Base-by-base conservation (phyloP, 345 rosid species). In the Eucalyptus dawsonii region DNA sequence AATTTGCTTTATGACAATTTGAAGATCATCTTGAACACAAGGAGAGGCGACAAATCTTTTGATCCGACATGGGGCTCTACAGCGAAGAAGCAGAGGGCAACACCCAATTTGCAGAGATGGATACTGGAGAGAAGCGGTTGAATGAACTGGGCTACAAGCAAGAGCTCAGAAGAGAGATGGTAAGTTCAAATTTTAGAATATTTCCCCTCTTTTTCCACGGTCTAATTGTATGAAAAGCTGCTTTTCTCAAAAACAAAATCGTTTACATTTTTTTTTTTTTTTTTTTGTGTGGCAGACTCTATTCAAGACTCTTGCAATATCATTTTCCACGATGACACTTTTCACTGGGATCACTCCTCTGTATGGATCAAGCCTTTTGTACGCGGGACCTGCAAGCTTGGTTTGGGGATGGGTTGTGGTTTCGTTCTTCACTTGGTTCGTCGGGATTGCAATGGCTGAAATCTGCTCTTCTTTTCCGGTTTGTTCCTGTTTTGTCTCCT, bases 321-420 rank as follows among this genome's bases (percentile, higher is more conserved):
- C 96, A 22, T 94, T 95, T 89, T 95, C 96, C 8, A 94, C 95
- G 14, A 94, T 93, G 95, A 94, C 95, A 44, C 95, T 95, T 53
- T 95, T 95, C 91, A 93, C 95, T 6, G 95, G 96, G 92, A 93
- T 93, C 54, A 93, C 94, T 80, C 96, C 96, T 13, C 88, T 94
- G 90, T 94, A 93, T 88, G 97, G 97, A 37, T 91, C 94, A 81
- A 95, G 95, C 94, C 95, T 95, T 45, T 86, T 90, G 49, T 92
- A 94, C 50, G 95, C 94, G 62, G 95, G 95, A 10, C 96, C 95
- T 76, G 95, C 97, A 31, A 91, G 88, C 88, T 92, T 95, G 65
- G 95, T 95, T 42, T 95, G 97, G 97, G 95, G 95, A 47, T 95
- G 97, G 97, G 92, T 94, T 24, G 93, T 95, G 83, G 95, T 95